Percentiles rank a stretch among this genome's conserved stretches.
Evolutionary conservation across 2,329 filamentous ascomycete species (phyloP).

Genomic region (Lachnum nothofagi): DNA sequence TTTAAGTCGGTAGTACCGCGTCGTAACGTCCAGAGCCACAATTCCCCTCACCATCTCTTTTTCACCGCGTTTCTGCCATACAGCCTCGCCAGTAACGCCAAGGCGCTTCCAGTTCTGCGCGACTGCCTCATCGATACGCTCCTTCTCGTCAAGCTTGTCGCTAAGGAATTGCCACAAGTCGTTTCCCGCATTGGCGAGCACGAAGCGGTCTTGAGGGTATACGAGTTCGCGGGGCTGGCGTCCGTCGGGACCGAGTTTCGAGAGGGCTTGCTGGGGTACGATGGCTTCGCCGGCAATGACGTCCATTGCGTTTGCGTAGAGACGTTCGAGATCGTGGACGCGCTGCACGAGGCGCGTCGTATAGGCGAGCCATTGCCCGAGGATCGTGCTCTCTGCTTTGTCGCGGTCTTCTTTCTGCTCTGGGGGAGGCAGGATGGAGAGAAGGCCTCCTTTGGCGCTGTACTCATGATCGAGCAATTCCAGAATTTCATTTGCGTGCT

Average conservation of each 20-base stretch:
- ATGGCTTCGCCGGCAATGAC: slow-evolving; percentile 46
- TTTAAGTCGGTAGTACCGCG: slow-evolving; percentile 49
- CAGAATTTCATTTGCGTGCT: slow-evolving; percentile 55
- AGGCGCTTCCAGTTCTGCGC: slow-evolving; percentile 34
- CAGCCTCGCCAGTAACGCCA: slow-evolving; percentile 40
- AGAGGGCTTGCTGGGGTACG: slow-evolving; percentile 48
- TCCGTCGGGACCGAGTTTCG: slow-evolving; percentile 48
- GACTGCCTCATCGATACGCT: slow-evolving; percentile 36
- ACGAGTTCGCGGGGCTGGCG: slow-evolving; percentile 45
- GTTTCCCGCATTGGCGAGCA: slow-evolving; percentile 51
- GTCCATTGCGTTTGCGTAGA: slow-evolving; percentile 48
- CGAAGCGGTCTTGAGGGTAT: slow-evolving; percentile 51
- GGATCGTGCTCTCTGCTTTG: slow-evolving; percentile 45
- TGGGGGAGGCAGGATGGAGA: slow-evolving; percentile 48
- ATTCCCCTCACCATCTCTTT: slow-evolving; percentile 36
- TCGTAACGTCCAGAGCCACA: slow-evolving; percentile 44
- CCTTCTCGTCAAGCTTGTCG: slow-evolving; percentile 37
- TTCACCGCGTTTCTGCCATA: slow-evolving; percentile 18
- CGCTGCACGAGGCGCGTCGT: slow-evolving; percentile 49
- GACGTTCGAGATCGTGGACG: slow-evolving; percentile 53
- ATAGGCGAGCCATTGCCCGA: slow-evolving; percentile 54
- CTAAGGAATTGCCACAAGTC: slow-evolving; percentile 46
- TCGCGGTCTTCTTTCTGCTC: slow-evolving; percentile 35
- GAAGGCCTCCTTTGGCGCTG: slow-evolving; percentile 49
- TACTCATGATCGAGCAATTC: slow-evolving; percentile 58